These are phyloP conservation scores for Polyporus tsugae DNA, from an alignment of 1,284 basidiomycete genomes.

Conservation along the genomic window DNA sequence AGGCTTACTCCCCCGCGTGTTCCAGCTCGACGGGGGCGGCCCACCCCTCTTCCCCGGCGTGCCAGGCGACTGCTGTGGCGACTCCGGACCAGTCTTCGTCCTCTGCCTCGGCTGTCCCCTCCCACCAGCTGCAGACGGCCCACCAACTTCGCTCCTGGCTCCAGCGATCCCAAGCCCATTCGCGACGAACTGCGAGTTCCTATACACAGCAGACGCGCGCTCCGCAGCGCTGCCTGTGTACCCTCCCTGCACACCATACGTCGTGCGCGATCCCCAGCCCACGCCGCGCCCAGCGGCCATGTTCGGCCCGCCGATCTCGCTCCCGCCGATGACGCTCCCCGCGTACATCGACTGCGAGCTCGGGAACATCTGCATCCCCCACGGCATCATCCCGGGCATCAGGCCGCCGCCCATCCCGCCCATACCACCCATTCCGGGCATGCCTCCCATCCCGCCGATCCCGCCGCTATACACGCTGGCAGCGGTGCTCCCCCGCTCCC, in stretches of 20 bases:
- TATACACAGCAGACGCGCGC: constrained; percentile 38
- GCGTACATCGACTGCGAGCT: constrained; percentile 65
- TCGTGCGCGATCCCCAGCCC: constrained; percentile 70
- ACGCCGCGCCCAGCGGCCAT: constrained; percentile 39
- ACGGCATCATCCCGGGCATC: constrained; percentile 42
- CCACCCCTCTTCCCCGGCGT: constrained; percentile 42
- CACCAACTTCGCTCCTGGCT: constrained; percentile 36
- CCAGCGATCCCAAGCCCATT: constrained; percentile 39
- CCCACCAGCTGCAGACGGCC: constrained; percentile 19
- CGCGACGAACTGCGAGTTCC: constrained; percentile 27
- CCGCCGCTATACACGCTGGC: constrained; percentile 47
- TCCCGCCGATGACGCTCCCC: constrained; percentile 52
- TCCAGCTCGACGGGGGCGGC: constrained; percentile 72
- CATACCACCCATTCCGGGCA: constrained; percentile 27
- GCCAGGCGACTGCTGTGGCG: constrained; percentile 20
- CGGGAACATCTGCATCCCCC: constrained; percentile 58
- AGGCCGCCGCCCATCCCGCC: constrained; percentile 47
- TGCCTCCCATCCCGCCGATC: constrained; percentile 34
- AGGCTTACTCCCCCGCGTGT: constrained; percentile 35
- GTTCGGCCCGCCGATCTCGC: constrained; percentile 56
- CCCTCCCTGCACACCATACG: constrained; percentile 62
- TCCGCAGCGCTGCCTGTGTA: constrained; percentile 56
- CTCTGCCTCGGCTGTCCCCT: constrained; percentile 48
- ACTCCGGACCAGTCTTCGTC: constrained; percentile 61
- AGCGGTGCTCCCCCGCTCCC: constrained; percentile 77